Base-by-base conservation (phyloP, 345 rosid genomes). In the Zanthoxylum bungeanum region DNA sequence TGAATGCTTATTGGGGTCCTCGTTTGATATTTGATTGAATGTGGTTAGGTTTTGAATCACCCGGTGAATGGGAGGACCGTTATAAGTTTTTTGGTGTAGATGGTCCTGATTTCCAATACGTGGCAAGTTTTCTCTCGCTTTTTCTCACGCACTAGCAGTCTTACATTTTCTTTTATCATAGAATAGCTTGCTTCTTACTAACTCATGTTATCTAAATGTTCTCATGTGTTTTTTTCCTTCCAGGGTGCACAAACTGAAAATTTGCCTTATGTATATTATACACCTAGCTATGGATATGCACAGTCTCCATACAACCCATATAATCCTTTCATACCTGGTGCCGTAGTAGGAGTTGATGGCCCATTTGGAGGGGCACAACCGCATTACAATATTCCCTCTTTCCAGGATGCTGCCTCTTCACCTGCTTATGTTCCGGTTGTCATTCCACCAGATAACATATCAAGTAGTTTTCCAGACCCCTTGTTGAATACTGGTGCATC, bases 1-100 rank as follows among this genome's bases (percentile, higher is more conserved):
- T 39, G 63, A 67, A 36, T 10, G n/a, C 58, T 52, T 39, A 46
- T 16, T 28, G 68, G 27, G 34, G 27, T 51, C 70, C 44, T 67
- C 53, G 74, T n/a, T 39, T 68, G 58, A 25, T 56, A 44, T 25
- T 46, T 78, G 58, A 64, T 53, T 73, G 14, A 40, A 27, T 63
- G 66, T 64, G 25, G 21, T 66, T 76, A 94, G 97, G 98, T 81
- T 87, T 85, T 62, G 98, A 91, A 77, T 70, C 96, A 79, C 93
- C 98, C 79, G 80, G 83, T 53, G 96, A 92, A 68, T 94, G 96
- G 93, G 98, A 92, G 92, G 93, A 89, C 90, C 98, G 86, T 69
- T 86, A 82, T 68, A 83, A 82, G 76, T 28, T 90, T 86, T 90
- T 87, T 84, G 89, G 90, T 68, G 81, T 74, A 73, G 98, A 92